phyloP scores from a whole-genome alignment of 148 eudicot species.

The Nepenthes gracilis region DNA sequence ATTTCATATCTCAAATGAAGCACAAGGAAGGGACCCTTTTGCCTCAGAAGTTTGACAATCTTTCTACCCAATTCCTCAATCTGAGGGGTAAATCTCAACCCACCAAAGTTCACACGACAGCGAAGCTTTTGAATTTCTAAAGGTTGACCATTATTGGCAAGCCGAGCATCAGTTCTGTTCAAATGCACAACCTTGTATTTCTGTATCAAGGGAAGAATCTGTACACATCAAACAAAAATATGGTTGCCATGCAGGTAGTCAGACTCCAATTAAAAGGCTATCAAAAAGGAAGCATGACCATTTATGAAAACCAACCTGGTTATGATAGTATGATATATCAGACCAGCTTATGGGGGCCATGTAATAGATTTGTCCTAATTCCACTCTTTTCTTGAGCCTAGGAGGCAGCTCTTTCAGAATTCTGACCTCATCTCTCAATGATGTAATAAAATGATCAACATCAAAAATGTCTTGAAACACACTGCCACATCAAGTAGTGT shows the following conservation, averaged over 20 bases:
- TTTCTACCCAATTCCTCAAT: constrained; percentile 81
- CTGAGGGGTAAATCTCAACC: constrained; percentile 67
- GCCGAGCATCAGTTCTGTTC: constrained; percentile 87
- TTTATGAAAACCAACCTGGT: constrained; percentile 39
- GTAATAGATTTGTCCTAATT: constrained; percentile 46
- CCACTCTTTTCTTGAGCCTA: constrained; percentile 67
- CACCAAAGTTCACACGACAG: constrained; percentile 71
- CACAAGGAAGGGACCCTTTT: constrained; percentile 80
- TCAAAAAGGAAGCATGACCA: not conserved
- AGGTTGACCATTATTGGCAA: constrained; percentile 84
- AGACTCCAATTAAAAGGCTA: not conserved
- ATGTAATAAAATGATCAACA: constrained; percentile 73
- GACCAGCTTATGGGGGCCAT: constrained; percentile 98
- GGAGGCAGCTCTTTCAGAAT: constrained; percentile 83
- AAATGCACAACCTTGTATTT: constrained; percentile 76
- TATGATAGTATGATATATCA: constrained; percentile 68
- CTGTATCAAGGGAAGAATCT: constrained; percentile 83
- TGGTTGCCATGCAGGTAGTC: not conserved
- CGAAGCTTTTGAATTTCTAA: constrained; percentile 66
- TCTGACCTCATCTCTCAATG: constrained; percentile 87
- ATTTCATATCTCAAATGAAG: constrained; percentile 92
- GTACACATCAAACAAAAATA: constrained; percentile 13
- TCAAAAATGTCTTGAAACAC: constrained; percentile 94
- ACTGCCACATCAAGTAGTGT: constrained; percentile 29
- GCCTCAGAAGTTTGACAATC: constrained; percentile 54